Percentiles rank a stretch among this genome's conserved stretches.
These are phyloP conservation scores for Apophysomyces ossiformis DNA, from an alignment of 371 early-diverging fungal species.

Conservation along the genomic window DNA sequence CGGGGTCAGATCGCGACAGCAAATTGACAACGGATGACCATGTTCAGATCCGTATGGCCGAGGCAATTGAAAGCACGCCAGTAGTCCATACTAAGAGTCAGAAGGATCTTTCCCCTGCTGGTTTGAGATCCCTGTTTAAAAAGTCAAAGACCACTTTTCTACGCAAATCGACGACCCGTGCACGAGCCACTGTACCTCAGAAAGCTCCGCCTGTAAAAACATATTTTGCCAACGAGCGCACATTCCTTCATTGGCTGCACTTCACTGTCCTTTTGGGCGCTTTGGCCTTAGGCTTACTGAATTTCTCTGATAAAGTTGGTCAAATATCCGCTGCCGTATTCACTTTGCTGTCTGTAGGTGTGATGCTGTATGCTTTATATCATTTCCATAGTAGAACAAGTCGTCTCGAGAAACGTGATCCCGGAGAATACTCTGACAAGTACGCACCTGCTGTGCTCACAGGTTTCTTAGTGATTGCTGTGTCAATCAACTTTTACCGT, in stretches of 20 bases:
- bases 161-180: not conserved
- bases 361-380: conserved; percentile 86
- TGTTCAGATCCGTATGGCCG: conserved; percentile 38
- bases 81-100: conserved; percentile 13
- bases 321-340: conserved; percentile 71
- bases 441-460: conserved; percentile 82
- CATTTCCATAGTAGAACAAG: conserved; percentile 87
- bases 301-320: conserved; percentile 76
- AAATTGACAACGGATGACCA: conserved; percentile 32
- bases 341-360: conserved; percentile 67
- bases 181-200: conserved; percentile 23
- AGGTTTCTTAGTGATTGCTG: conserved; percentile 73
- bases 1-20: conserved; percentile 34
- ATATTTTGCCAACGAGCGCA: conserved; percentile 97
- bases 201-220: conserved; percentile 78
- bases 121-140: conserved; percentile 26
- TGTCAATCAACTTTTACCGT: conserved; percentile 83
- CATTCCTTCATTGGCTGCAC: conserved; percentile 86
- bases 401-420: conserved; percentile 58
- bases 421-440: conserved; percentile 67
- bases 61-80: conserved; percentile 28
- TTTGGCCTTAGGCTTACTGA: conserved; percentile 72
- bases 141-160: conserved; percentile 25
- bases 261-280: conserved; percentile 72
- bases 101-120: conserved; percentile 32